Conservation (phyloP, 192 early-diverging fungal genomes). For the Rhizophagus clarus region DNA sequence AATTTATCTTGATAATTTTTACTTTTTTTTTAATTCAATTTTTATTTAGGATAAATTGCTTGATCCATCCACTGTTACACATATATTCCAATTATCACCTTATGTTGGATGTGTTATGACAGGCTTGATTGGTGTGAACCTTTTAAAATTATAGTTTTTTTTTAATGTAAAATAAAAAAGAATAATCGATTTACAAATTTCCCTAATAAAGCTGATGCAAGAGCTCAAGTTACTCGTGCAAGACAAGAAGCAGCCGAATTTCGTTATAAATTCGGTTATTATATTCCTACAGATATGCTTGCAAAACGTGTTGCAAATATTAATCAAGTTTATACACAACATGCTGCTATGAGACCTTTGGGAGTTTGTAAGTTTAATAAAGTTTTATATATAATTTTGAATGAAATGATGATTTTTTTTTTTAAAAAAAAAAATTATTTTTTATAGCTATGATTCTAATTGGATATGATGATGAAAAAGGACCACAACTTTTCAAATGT, state of each 20-base stretch:
- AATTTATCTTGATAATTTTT: conserved; percentile 5
- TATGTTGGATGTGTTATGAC: conserved; percentile 98
- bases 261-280: conserved; percentile 98
- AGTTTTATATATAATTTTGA: too few relatives aligned
- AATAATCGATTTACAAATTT: neutral
- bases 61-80: conserved; percentile 90
- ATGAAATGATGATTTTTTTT: too few relatives aligned
- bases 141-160: conserved; percentile 20
- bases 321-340: conserved; percentile 99
- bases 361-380: conserved; percentile 81
- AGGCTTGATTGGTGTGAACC: conserved; percentile 76
- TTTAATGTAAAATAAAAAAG: neutral
- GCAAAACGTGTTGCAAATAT: conserved; percentile 98
- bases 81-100: conserved; percentile 90
- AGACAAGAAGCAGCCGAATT: conserved; percentile 97
- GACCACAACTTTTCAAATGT: conserved; percentile 96
- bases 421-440: neutral
- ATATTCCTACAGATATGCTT: conserved; percentile 94
- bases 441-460: conserved; percentile 91
- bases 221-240: conserved; percentile 90
- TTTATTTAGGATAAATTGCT: conserved; percentile 86
- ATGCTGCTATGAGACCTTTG: conserved; percentile 96
- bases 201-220: conserved; percentile 75
- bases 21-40: neutral
- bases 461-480: conserved; percentile 93